Evolutionary conservation across 1,284 basidiomycete genomes (phyloP).

Genomic region (Marasmius sp.): DNA sequence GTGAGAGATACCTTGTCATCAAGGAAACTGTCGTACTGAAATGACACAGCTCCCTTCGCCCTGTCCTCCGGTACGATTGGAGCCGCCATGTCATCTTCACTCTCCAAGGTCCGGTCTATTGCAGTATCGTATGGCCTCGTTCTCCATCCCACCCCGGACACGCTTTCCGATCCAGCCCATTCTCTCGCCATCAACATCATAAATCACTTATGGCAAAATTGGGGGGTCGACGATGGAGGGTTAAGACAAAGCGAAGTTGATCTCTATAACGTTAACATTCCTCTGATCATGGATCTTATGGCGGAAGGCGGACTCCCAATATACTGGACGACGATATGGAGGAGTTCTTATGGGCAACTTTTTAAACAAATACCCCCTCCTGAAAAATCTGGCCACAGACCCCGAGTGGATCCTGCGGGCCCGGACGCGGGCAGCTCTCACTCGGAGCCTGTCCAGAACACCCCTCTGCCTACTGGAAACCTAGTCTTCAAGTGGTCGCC

Average conservation of each 20-base stretch:
- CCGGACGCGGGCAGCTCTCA: conserved; percentile 36
- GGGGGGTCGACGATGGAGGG: conserved; percentile 70
- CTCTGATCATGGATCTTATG: conserved; percentile 64
- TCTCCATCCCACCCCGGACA: conserved; percentile 62
- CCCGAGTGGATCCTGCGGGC: conserved; percentile 35
- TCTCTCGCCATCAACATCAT: conserved; percentile 67
- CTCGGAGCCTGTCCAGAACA: conserved; percentile 14
- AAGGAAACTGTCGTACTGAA: conserved; percentile 6
- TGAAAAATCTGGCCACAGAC: conserved; percentile 10
- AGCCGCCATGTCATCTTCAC: conserved; percentile 60
- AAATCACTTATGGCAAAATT: conserved; percentile 73
- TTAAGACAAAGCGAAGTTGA: conserved; percentile 66
- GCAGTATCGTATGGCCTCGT: conserved; percentile 87
- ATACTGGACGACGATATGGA: conserved; percentile 76
- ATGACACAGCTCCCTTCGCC: conserved; percentile 69
- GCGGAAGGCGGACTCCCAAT: conserved; percentile 57
- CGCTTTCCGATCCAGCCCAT: conserved; percentile 70
- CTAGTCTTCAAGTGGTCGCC: conserved; percentile 84
- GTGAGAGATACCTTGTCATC: conserved; percentile 33
- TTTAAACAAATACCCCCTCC: conserved; percentile 53
- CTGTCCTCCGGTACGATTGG: conserved; percentile 91
- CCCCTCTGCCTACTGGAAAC: conserved; percentile 29
- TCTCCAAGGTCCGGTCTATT: conserved; percentile 71
- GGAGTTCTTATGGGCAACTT: conserved; percentile 72
- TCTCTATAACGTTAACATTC: conserved; percentile 82